Evolutionary conservation across 345 rosid genomes (phyloP), one percentile per base, ranked within the genome.

Genomic region (Eucalyptus pauciflora): DNA sequence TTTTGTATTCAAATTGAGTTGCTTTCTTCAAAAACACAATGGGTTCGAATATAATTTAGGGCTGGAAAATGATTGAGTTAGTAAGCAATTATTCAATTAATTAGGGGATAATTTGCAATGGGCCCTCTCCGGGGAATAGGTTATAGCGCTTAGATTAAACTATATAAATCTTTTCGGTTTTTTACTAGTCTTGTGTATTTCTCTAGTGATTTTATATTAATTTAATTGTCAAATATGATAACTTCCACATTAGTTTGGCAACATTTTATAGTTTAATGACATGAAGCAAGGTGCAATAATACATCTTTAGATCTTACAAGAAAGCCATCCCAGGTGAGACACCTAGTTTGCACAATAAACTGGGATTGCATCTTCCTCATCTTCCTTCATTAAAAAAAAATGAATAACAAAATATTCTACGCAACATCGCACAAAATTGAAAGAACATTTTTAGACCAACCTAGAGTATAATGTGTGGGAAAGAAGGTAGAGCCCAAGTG

Each of bases 31-130:
- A 22, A 56, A 56, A 56, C 29, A 56, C 62, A 3, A 24, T 56
- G 27, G 62, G 0, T 56, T 4, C 13, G 13, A 56, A 56, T 24
- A 56, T 0, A 56, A 24, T 56, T 56, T 56, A 56, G 27, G 27
- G 5, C 29, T 56, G 62, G 1, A 24, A 56, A 22, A 56, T 24
- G 12, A 13, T 24, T 56, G 12, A 56, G 62, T 24, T 33, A 56
- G 29, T 24, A 56, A 24, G 62, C 62, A 24, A 24, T 56, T 24
- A 56, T 52, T 10, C 56, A 52, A 52, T 18, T 52, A 52, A 56
- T 56, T 56, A 22, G 1, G 0, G 62, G 27, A 24, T 56, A 56
- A 24, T 56, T 56, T 56, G 60, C 5, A 8, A 56, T 24, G 11
- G 60, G 60, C 60, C 4, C 62, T 24, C 62, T 20, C 29, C 0